Base-by-base conservation (phyloP, 2,329 filamentous ascomycete species). In the Exophiala sp. region DNA sequence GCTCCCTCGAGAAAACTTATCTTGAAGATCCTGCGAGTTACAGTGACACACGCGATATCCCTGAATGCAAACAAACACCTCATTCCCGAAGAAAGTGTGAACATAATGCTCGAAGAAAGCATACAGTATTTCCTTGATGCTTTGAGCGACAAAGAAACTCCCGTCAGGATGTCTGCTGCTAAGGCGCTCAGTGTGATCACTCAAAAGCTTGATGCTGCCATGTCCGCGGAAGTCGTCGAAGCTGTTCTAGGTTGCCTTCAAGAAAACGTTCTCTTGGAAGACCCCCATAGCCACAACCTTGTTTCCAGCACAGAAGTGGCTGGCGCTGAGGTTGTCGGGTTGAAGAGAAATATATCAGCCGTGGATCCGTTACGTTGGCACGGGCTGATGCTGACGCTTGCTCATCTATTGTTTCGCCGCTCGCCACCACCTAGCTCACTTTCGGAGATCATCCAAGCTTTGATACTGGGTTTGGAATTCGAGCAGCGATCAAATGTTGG, bases 151-250 rank as follows among this genome's bases (percentile, higher is more conserved):
- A 86, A 87, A 53, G 90, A 97, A 62, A 96, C 90, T 0, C 88
- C 89, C 0, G 90, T 98, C 10, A 78, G 93, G 30, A 80, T 95
- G 60, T 86, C 91, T 24, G 88, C 91, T 16, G 95, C 89, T 66
- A 98, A 98, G 69, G 86, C 89, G 2, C 78, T 97, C 38, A 95
- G 89, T 66, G 78, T 95, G 46, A 82, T 97, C 58, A 85, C 90
- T 0, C 72, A 94, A 43, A 90, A 86, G 58, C 70, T 98, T 6
- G 81, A 89, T 38, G 69, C 79, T 0, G 84, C 85, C 18, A 89
- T 96, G 84, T 88, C 87, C 1, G 78, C 80, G 1, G 86, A 97
- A 63, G 85, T 98, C 9, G 83, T 96, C 10, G 86, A 95, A 52
- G 89, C 87, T 0, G 83, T 97, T 9, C 76, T 95, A 23, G 85